A percentile compares a stretch with the other conserved stretches of the same genome.
phyloP scores from a whole-genome alignment of 1,284 basidiomycete species.

The Marasmius sp. region DNA sequence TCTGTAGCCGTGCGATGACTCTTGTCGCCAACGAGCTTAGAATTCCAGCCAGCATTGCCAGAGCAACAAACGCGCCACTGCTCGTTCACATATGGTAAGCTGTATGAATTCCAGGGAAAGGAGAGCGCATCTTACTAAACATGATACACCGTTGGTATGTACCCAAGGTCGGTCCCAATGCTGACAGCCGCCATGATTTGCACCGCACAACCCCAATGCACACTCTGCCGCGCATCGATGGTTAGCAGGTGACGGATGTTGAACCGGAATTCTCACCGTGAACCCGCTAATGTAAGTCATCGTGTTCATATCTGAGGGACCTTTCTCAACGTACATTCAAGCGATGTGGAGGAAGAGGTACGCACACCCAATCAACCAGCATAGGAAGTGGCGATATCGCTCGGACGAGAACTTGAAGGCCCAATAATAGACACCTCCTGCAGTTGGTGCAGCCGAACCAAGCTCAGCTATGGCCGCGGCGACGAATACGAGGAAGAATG shows the following conservation, averaged over 20 bases:
- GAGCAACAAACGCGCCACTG: constrained; percentile 61
- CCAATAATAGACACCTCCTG: constrained; percentile 33
- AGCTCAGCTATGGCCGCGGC: constrained; percentile 51
- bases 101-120: background rate
- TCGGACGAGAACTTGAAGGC: constrained; percentile 23
- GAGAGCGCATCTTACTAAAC: constrained; percentile 48
- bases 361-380: constrained; percentile 24
- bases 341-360: background rate
- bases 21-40: constrained; percentile 36
- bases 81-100: background rate
- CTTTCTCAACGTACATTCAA: background rate
- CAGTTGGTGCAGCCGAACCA: constrained; percentile 48
- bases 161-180: constrained; percentile 55
- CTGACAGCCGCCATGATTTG: constrained; percentile 69
- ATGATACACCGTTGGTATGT: constrained; percentile 51
- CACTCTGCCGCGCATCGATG: constrained; percentile 19
- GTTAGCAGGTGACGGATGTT: background rate
- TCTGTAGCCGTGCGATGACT: constrained; percentile 70
- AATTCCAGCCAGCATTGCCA: constrained; percentile 56
- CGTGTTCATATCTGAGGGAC: constrained; percentile 62
- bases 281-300: constrained; percentile 66
- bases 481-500: constrained; percentile 41
- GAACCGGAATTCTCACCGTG: constrained; percentile 43
- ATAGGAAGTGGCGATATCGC: constrained; percentile 20
- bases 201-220: constrained; percentile 76